A percentile compares a stretch with the other conserved stretches of the same genome.
Evolutionary conservation across 257 asterid genomes (phyloP).

Genomic region (Solanum medicagineum): DNA sequence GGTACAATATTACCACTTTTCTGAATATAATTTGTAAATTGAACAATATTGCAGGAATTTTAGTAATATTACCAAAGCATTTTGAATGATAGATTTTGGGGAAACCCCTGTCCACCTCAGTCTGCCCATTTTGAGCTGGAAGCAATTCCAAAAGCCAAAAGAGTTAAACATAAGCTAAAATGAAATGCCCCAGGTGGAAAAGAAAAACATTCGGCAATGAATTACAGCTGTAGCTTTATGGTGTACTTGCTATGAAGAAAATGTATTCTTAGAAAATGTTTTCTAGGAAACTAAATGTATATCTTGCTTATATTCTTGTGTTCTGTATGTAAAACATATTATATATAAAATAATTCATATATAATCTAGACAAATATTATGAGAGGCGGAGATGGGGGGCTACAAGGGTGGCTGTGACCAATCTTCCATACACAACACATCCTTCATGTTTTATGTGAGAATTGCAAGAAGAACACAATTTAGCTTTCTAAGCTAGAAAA

Average conservation of each 20-base stretch:
- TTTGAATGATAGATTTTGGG: slow-evolving; percentile 22
- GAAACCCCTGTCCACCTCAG: slow-evolving; percentile 20
- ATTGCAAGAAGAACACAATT: background rate
- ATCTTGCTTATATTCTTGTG: background rate
- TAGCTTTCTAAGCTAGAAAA: background rate
- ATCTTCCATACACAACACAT: background rate
- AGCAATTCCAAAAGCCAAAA: background rate
- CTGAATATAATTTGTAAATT: background rate
- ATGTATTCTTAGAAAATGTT: background rate
- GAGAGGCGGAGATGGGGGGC: background rate
- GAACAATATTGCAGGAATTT: background rate
- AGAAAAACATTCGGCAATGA: background rate
- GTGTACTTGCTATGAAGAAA: background rate
- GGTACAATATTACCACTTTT: background rate
- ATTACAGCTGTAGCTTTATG: no score
- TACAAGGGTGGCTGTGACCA: background rate
- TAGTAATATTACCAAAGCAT: slow-evolving; percentile 25
- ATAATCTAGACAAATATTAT: background rate
- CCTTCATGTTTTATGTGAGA: background rate
- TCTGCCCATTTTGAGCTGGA: slow-evolving; percentile 17
- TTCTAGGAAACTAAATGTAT: background rate
- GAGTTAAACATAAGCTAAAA: background rate
- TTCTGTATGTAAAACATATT: no score
- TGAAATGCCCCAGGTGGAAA: background rate
- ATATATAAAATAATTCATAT: no score